Evolutionary conservation across 129 eudicot genomes (phyloP), one percentile per base, ranked within the genome.

Genomic region (Flaveria trinervia): DNA sequence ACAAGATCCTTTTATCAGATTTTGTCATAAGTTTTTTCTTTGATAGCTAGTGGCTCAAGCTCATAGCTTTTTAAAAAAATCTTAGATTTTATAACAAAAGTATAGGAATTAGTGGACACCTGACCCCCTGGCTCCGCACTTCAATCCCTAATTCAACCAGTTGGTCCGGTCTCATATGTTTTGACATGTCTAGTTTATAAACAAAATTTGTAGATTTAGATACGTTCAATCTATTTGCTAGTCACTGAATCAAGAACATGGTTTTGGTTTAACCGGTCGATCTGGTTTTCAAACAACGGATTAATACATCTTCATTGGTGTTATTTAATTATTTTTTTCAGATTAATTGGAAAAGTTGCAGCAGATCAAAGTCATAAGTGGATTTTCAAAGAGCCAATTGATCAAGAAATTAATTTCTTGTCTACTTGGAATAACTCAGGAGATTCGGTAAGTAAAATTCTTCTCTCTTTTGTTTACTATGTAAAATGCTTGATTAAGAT

Each of bases 311-410:
- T 20, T 51, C 12, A 39, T 56, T 17, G 7, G 5, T 3, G 16
- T 65, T 68, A 43, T 61, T 5, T 22, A 66, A 30, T 1, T 56
- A 9, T 26, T 61, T 5, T 33, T 72, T 18, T 65, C 86, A 94
- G 99, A 20, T 86, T 95, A 80, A 89, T 95, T 77, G 99, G 99
- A 60, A 95, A 95, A 88, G 99, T 95, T 25, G 99, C 99, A 55
- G 97, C 99, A 65, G 97, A 95, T 89, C 94, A 89, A 54, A 88
- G 92, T 81, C 99, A 95, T 83, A 95, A 95, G 74, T 95, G 99
- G 99, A 89, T 95, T 80, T 84, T 83, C 65, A 95, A 92, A 64
- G 99, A 95, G 78, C 92, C 97, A 60, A 88, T 61, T 85, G 97
- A 89, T 70, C 97, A 91, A 88, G 99, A 95, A 84, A 86, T 89